These are phyloP conservation scores for Xylaria palmicola DNA, from an alignment of 495 filamentous ascomycete genomes.

Conservation along the genomic window DNA sequence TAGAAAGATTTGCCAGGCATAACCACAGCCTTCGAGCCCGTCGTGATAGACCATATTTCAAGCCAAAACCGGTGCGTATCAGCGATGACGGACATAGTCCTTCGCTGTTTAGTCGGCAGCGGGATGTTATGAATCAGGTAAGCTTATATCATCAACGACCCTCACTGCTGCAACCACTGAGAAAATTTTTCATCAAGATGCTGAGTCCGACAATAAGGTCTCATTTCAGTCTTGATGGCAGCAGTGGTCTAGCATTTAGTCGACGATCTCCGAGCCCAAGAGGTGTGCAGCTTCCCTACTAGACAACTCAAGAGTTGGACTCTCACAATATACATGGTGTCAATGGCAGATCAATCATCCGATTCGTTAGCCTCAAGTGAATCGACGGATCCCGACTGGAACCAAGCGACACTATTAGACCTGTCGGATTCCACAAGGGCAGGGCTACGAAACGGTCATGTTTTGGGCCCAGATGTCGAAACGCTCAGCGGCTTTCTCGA, in stretches of 20 bases:
- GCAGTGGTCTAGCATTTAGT: slow-evolving; percentile 13
- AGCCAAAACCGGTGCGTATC: slow-evolving; percentile 15
- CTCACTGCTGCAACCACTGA: slow-evolving; percentile 1
- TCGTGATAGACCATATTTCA: slow-evolving; percentile 15
- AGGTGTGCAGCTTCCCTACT: slow-evolving; percentile 14
- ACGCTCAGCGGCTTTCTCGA: slow-evolving; percentile 36
- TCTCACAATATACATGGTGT: slow-evolving; percentile 6
- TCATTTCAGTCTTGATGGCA: slow-evolving; percentile 26
- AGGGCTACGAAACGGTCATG: slow-evolving; percentile 18
- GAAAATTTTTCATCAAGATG: slow-evolving; percentile 16
- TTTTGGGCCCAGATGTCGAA: slow-evolving; percentile 19
- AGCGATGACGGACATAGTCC: slow-evolving; percentile 18
- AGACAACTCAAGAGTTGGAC: not conserved
- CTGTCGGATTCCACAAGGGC: slow-evolving; percentile 37
- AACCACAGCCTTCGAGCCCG: slow-evolving; percentile 21
- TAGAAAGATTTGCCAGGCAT: slow-evolving; percentile 25
- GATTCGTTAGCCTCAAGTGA: slow-evolving; percentile 7
- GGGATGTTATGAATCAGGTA: slow-evolving; percentile 28
- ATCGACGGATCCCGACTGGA: slow-evolving; percentile 14
- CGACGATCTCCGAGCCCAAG: slow-evolving; percentile 13
- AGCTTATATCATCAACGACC: slow-evolving; percentile 9
- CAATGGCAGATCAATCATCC: slow-evolving; percentile 11
- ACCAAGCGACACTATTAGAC: slow-evolving; percentile 19
- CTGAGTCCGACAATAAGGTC: slow-evolving; percentile 24
- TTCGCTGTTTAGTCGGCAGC: slow-evolving; percentile 19